Base-by-base conservation (phyloP, 176 grass and related monocot genomes). In the Lolium multiflorum region DNA sequence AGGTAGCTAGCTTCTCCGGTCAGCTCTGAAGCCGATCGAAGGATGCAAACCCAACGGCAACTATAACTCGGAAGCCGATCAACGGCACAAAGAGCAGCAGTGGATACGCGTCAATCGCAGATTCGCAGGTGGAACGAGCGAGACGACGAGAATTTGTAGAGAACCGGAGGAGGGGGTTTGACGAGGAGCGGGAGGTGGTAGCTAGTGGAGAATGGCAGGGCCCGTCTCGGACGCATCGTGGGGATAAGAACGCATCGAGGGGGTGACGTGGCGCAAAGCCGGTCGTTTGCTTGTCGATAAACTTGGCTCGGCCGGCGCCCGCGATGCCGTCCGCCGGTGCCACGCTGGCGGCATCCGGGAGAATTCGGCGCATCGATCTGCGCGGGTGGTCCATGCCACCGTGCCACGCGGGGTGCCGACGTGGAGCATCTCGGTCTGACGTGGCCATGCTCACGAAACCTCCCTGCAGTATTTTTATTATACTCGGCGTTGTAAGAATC, bases 211-310 rank as follows among this genome's bases (percentile, higher is more conserved):
- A 71, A 59, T 49, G 71, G 77, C 26, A 57, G 56, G 37, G 72
- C 61, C 76, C 83, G 86, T 83, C 7, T 83, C 7, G 49, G 75
- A 77, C 41, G 85, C 25, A 91, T 93, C 92, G 83, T 86, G 86
- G 92, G 89, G 89, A 85, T 93, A 93, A 88, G 79, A 91, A 88
- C 83, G 83, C 89, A 91, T 83, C 44, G 9, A 69, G 54, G 37
- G 9, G 82, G 82, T 77, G 66, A 93, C 83, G 92, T 93, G 92
- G 83, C 83, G 18, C 3, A 4, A 28, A 0, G 15, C 4, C n/a
- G 68, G 28, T 74, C 86, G 86, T 91, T 88, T 91, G 77, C 88
- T 86, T 89, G 68, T 57, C 89, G 86, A 83, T 91, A 89, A 83
- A 83, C 83, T 59, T 50, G 60, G 83, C 67, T 80, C 79, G 52